Base-by-base conservation (phyloP, 129 eudicot genomes). In the Artemisia tridentata region DNA sequence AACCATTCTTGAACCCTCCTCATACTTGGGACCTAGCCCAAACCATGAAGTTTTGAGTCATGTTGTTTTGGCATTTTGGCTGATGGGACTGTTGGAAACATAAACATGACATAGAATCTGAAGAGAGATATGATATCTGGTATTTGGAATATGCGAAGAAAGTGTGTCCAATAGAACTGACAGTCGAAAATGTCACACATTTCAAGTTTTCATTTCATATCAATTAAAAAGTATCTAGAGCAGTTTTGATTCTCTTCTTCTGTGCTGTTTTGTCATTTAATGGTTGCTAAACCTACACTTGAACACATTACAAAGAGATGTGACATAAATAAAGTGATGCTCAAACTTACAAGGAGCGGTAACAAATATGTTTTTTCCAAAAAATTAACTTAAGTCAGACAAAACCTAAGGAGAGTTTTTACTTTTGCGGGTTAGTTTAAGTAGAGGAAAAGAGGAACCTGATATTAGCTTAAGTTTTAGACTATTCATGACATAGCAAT, bases 1-100 rank as follows among this genome's bases (percentile, higher is more conserved):
- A 90, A 79, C 73, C 92, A 84, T 79, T 80, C 88, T 75, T 84
- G 88, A 82, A 78, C 81, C 68, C 21, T 2, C 21, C 50, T 16
- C 50, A 63, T 21, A 63, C 51, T n/a, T 9, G 68, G 27, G 27
- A 34, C 50, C n/a, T 34, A 63, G 49, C 68, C 50, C 72, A 74
- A 51, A 57, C 51, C n/a, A 27, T 58, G 47, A 18, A 21, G 52
- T 82, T 75, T 69, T 54, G 67, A 72, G 76, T 48, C 56, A 58
- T 80, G 52, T 74, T 71, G 79, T 75, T 67, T 77, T 86, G 83
- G 84, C 87, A 73, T 82, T 81, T 77, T 69, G 82, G 77, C 77
- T 80, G 84, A 77, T 76, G 61, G 85, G 59, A 60, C 74, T 78
- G 83, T 80, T 77, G 70, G 70, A 65, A 65, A 65, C 49, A 46